phyloP scores from a whole-genome alignment of 768 basidiomycete genomes.

The Lactifluus piperatus region DNA sequence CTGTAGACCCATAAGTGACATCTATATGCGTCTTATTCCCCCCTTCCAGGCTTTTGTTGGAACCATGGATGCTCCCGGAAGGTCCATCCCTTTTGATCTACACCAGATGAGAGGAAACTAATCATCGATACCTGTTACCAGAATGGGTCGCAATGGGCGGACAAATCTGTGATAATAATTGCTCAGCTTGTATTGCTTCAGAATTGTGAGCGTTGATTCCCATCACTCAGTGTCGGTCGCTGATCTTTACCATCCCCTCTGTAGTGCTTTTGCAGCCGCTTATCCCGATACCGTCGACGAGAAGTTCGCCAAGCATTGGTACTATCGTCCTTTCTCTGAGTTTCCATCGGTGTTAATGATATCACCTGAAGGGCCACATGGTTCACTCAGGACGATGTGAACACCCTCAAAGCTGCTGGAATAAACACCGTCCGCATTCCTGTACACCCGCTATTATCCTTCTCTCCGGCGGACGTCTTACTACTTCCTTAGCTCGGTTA shows the following conservation, averaged over 20 bases:
- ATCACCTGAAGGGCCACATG: constrained; percentile 44
- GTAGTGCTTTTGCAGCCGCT: constrained; percentile 50
- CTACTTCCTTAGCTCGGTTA: constrained; percentile 51
- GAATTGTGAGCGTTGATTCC: constrained; percentile 62
- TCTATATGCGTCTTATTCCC: constrained; percentile 1
- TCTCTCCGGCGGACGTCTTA: background rate
- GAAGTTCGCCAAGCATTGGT: constrained; percentile 57
- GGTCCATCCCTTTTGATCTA: constrained; percentile 29
- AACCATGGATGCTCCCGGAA: constrained; percentile 77
- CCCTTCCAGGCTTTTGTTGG: constrained; percentile 53
- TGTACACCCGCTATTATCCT: constrained; percentile 30
- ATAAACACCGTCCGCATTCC: constrained; percentile 76
- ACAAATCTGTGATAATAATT: constrained; percentile 42
- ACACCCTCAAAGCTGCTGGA: constrained; percentile 41
- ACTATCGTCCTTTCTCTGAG: background rate
- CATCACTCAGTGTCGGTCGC: constrained; percentile 29
- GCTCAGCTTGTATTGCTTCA: constrained; percentile 51
- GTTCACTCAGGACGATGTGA: constrained; percentile 59
- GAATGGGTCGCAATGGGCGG: constrained; percentile 76
- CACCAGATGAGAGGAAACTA: background rate
- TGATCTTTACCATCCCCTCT: background rate
- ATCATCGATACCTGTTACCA: constrained; percentile 19
- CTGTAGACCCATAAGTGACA: background rate
- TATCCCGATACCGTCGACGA: constrained; percentile 50
- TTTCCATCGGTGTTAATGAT: background rate